A percentile compares a stretch with the other conserved stretches of the same genome.
phyloP scores from a whole-genome alignment of 345 rosid genomes.

The thale cress (Arabidopsis thaliana) region DNA sequence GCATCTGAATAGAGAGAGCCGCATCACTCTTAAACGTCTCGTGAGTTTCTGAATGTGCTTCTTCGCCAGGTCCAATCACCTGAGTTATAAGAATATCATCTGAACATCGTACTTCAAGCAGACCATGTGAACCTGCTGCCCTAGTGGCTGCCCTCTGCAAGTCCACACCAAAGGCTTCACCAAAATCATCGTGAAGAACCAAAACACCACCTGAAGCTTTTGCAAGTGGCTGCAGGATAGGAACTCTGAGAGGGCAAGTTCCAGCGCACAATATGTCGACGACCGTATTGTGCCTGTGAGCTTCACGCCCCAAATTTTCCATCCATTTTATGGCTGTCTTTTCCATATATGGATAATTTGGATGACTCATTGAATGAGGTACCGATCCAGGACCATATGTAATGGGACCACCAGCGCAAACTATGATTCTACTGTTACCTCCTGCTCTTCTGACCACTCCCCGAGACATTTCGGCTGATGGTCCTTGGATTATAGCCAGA shows the following conservation, averaged over 20 bases:
- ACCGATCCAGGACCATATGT: constrained; percentile 95
- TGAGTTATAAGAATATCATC: constrained; percentile 90
- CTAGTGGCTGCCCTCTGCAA: constrained; percentile 92
- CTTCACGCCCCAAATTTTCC: constrained; percentile 85
- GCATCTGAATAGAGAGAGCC: constrained; percentile 79
- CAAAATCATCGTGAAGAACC: constrained; percentile 98
- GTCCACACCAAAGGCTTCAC: constrained; percentile 97
- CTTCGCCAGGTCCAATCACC: constrained; percentile 98
- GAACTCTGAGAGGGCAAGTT: constrained; percentile 93
- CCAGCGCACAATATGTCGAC: constrained; percentile 97
- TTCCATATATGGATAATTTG: constrained; percentile 87
- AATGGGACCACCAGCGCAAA: constrained; percentile 95
- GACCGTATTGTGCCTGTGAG: constrained; percentile 72
- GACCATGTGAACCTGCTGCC: constrained; percentile 84
- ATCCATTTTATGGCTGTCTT: constrained; percentile 85
- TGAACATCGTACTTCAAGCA: constrained; percentile 92
- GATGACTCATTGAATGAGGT: constrained; percentile 83
- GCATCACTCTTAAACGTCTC: constrained; percentile 72
- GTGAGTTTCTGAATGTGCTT: constrained; percentile 74
- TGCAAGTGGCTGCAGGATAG: constrained; percentile 87
- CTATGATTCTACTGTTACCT: constrained; percentile 85
- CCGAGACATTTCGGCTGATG: constrained; percentile 86
- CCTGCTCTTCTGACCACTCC: constrained; percentile 89
- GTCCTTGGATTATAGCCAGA: constrained; percentile 85
- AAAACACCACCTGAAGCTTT: constrained; percentile 95